Percentiles rank a stretch among this genome's conserved stretches.
phyloP scores from a whole-genome alignment of 768 basidiomycete genomes.

The Phallus indusiatus region DNA sequence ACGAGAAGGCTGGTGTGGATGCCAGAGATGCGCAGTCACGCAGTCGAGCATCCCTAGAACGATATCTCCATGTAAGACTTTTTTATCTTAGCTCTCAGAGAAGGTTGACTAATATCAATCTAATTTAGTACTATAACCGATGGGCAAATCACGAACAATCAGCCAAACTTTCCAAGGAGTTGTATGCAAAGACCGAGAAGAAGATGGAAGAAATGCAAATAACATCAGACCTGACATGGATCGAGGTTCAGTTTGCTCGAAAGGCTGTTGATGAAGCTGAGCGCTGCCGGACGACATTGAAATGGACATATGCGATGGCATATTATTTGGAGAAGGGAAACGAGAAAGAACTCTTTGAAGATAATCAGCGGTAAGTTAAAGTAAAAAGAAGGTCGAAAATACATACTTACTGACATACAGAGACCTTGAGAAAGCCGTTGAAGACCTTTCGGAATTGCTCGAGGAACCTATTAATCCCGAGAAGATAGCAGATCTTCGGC shows the following conservation, averaged over 20 bases:
- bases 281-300: slow-evolving; percentile 88
- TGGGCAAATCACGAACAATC: slow-evolving; percentile 99
- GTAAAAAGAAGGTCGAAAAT: background rate
- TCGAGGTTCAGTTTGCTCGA: slow-evolving; percentile 98
- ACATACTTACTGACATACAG: slow-evolving; percentile 27
- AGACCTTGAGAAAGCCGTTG: slow-evolving; percentile 91
- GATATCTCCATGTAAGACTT: slow-evolving; percentile 83
- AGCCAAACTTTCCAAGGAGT: slow-evolving; percentile 88
- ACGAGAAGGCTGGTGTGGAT: slow-evolving; percentile 81
- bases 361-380: slow-evolving; percentile 74
- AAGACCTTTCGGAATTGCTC: slow-evolving; percentile 86
- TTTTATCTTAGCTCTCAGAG: background rate
- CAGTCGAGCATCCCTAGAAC: slow-evolving; percentile 83
- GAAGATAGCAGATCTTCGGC: slow-evolving; percentile 67
- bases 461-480: slow-evolving; percentile 89
- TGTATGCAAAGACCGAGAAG: slow-evolving; percentile 95
- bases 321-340: slow-evolving; percentile 90
- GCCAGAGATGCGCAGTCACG: slow-evolving; percentile 88
- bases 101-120: background rate
- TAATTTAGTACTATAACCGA: slow-evolving; percentile 89
- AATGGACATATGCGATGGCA: slow-evolving; percentile 99
- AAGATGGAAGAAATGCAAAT: slow-evolving; percentile 99
- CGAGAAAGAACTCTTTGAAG: slow-evolving; percentile 91
- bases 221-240: slow-evolving; percentile 88
- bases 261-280: slow-evolving; percentile 91